These are phyloP conservation scores for Elsinoe perseae DNA, from an alignment of 2,329 filamentous ascomycete genomes.

Conservation along the genomic window DNA sequence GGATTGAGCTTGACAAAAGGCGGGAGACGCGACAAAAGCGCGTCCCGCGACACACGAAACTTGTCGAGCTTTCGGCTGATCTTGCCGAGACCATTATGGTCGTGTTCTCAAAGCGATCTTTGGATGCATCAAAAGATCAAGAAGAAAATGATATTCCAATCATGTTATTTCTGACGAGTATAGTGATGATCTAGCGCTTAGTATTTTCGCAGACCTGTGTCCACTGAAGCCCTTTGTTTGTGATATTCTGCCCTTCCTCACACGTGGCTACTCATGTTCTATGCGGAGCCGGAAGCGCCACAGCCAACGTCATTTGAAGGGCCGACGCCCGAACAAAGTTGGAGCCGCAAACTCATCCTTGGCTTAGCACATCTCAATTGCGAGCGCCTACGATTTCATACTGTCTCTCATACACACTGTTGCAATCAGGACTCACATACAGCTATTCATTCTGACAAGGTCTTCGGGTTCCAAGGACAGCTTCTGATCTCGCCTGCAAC, in stretches of 20 bases:
- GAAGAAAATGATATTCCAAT: not conserved
- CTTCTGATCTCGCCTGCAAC: not conserved
- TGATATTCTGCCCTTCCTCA: not conserved
- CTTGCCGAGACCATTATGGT: not conserved
- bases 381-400: not conserved
- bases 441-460: not conserved
- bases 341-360: conserved; percentile 10
- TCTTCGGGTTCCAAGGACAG: no score
- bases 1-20: not conserved
- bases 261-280: conserved; percentile 5
- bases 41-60: not conserved
- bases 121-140: not conserved
- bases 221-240: not conserved
- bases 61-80: not conserved
- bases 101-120: no score
- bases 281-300: conserved; percentile 4
- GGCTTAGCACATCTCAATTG: conserved; percentile 9
- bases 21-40: conserved; percentile 8
- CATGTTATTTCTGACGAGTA: no score
- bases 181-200: no score
- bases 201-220: not conserved
- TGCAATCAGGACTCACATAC: not conserved
- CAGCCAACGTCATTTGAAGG: conserved; percentile 13
- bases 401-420: not conserved
- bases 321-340: conserved; percentile 5